Evolutionary conservation across 1,284 basidiomycete species (phyloP).

Genomic region (Kwoniella shivajii): DNA sequence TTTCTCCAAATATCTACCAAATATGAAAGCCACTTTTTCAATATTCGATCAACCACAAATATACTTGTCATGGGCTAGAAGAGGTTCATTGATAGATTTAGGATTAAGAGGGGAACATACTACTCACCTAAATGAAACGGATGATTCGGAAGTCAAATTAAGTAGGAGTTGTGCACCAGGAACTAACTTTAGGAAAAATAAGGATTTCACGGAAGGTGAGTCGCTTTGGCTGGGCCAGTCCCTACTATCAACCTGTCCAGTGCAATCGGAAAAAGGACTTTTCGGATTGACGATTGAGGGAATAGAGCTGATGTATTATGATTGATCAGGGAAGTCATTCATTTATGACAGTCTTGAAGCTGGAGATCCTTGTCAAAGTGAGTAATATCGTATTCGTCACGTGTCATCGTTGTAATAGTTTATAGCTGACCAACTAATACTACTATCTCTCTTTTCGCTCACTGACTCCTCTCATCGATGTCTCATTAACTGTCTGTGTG

Average conservation of each 20-base stretch:
- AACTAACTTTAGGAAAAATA: constrained; percentile 38
- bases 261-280: too few species aligned
- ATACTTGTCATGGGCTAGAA: constrained; percentile 54
- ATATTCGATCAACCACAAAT: constrained; percentile 58
- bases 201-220: constrained; percentile 25
- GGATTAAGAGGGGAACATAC: constrained; percentile 52
- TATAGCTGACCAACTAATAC: background rate
- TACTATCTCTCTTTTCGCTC: background rate
- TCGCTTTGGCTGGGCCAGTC: too few species aligned
- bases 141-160: constrained; percentile 39
- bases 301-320: background rate
- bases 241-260: too few species aligned
- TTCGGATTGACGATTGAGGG: too few species aligned
- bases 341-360: constrained; percentile 50
- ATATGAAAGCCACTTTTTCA: constrained; percentile 54
- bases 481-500: background rate
- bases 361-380: constrained; percentile 49
- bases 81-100: constrained; percentile 52
- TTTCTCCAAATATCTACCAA: constrained; percentile 50
- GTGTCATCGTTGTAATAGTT: too few species aligned
- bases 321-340: constrained; percentile 36
- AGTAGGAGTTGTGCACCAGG: constrained; percentile 46
- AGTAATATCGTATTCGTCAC: constrained; percentile 10
- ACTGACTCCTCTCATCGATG: too few species aligned
- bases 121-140: constrained; percentile 44